phyloP scores from a whole-genome alignment of 352 stramenopile genomes.

The Globisporangium nodosum region DNA sequence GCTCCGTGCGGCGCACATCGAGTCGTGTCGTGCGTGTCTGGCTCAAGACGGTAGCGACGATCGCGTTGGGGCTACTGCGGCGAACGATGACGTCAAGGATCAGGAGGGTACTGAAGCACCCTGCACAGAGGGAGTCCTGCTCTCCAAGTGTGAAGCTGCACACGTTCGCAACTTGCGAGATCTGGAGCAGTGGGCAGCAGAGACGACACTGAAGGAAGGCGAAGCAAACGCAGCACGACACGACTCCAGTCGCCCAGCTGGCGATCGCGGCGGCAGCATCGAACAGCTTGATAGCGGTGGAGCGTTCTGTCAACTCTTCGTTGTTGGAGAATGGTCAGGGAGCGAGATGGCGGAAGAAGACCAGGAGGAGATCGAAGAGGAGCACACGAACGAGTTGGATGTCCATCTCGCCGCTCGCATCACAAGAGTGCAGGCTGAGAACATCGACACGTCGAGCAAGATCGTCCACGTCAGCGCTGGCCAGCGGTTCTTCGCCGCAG shows the following conservation, averaged over 20 bases:
- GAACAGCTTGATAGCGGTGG: neutral
- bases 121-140: constrained; percentile 4
- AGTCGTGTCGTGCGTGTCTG: constrained; percentile 19
- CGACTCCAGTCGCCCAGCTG: neutral
- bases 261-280: neutral
- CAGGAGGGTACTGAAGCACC: neutral
- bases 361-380: neutral
- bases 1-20: constrained; percentile 26
- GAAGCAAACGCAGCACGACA: neutral
- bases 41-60: neutral
- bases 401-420: constrained; percentile 6
- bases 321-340: constrained; percentile 49
- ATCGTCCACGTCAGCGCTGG: constrained; percentile 38
- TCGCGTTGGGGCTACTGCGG: neutral
- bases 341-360: constrained; percentile 13
- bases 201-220: neutral
- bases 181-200: neutral
- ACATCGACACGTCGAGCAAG: constrained; percentile 1
- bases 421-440: constrained; percentile 1
- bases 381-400: neutral
- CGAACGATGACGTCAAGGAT: neutral
- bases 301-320: constrained; percentile 18
- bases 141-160: constrained; percentile 4
- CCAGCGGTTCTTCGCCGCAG: constrained; percentile 53
- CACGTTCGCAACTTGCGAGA: neutral